A percentile compares a stretch with the other conserved stretches of the same genome.
Evolutionary conservation across 2,329 filamentous ascomycete genomes (phyloP).

Genomic region (Talaromyces sp.): DNA sequence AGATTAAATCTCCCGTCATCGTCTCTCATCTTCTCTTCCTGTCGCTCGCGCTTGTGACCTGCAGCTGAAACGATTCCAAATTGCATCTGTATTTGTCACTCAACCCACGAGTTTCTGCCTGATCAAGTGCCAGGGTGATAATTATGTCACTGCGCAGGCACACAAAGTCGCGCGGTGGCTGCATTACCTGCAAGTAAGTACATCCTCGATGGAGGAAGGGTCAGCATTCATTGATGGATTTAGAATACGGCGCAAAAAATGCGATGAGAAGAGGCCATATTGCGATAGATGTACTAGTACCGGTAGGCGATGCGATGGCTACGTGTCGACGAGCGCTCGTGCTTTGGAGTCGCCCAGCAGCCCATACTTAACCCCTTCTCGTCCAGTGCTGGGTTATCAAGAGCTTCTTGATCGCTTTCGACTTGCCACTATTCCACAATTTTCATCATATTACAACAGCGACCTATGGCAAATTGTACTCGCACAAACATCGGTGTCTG

Average conservation of each 20-base stretch:
- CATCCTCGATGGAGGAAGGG: neutral
- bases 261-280: conserved; percentile 28
- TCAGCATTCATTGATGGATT: neutral
- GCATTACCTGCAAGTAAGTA: conserved; percentile 8
- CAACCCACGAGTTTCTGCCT: neutral
- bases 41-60: neutral
- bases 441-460: conserved; percentile 7
- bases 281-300: conserved; percentile 30
- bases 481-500: conserved; percentile 7
- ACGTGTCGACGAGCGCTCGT: conserved; percentile 9
- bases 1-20: conserved; percentile 3
- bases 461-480: conserved; percentile 6
- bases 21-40: neutral
- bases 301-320: conserved; percentile 33
- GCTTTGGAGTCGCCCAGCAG: neutral
- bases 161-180: conserved; percentile 2
- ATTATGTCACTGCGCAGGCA: neutral
- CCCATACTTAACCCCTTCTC: neutral
- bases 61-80: neutral
- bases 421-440: neutral
- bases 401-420: conserved; percentile 2
- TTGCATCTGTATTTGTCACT: neutral
- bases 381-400: neutral
- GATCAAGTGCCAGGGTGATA: neutral
- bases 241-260: conserved; percentile 27